These are phyloP conservation scores for Acanthamoeba triangularis DNA, from an alignment of 208 protist genomes.

Conservation along the genomic window DNA sequence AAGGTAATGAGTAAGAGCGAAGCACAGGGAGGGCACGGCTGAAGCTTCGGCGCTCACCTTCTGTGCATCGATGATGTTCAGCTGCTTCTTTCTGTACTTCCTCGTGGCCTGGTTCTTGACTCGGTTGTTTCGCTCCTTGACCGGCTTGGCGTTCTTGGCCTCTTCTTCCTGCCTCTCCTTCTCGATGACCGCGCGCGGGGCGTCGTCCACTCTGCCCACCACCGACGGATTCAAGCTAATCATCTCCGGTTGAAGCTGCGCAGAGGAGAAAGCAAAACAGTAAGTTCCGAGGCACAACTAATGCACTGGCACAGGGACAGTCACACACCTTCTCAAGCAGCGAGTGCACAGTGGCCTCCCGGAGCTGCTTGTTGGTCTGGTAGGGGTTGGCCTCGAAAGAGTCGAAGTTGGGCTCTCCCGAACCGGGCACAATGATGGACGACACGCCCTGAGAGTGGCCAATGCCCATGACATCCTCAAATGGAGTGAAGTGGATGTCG, in stretches of 20 bases:
- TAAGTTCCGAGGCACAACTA: not conserved
- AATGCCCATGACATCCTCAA: conserved; percentile 94
- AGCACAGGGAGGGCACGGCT: not conserved
- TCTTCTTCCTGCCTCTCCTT: conserved; percentile 60
- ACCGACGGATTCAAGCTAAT: conserved; percentile 88
- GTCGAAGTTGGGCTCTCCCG: conserved; percentile 95
- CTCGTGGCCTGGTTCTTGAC: conserved; percentile 69
- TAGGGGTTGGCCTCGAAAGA: conserved; percentile 94
- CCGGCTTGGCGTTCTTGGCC: not conserved
- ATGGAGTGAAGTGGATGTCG: conserved; percentile 91
- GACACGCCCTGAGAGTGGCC: conserved; percentile 89
- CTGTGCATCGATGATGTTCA: conserved; percentile 64
- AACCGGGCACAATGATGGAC: conserved; percentile 90
- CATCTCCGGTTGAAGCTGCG: conserved; percentile 89
- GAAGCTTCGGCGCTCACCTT: conserved; percentile 6
- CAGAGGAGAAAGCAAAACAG: not conserved
- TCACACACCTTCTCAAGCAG: conserved; percentile 92
- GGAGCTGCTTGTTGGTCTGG: conserved; percentile 88
- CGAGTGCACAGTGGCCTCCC: conserved; percentile 89
- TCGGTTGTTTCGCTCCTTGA: conserved; percentile 39
- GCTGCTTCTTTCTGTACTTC: conserved; percentile 68
- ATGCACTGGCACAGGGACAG: not conserved
- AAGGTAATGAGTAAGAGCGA: not conserved
- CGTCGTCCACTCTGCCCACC: conserved; percentile 83
- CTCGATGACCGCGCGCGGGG: conserved; percentile 54